These are phyloP conservation scores for Athelia psychrophila DNA, from an alignment of 1,284 basidiomycete species.

Conservation along the genomic window DNA sequence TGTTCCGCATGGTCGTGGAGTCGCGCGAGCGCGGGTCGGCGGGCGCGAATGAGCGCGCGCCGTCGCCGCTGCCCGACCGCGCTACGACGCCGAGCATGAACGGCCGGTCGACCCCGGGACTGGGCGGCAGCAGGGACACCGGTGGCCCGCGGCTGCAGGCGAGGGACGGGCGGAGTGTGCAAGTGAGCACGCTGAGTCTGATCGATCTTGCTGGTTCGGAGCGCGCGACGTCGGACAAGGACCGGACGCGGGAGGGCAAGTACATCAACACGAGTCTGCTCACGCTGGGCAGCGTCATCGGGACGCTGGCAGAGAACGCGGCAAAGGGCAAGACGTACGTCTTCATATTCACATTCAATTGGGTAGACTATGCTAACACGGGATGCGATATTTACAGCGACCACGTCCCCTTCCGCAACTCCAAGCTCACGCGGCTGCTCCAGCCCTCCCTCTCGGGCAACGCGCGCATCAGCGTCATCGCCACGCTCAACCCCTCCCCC, in stretches of 20 bases:
- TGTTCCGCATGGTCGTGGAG: slow-evolving; percentile 88
- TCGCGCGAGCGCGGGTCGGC: slow-evolving; percentile 67
- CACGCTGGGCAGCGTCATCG: slow-evolving; percentile 88
- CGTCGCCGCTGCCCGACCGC: slow-evolving; percentile 24
- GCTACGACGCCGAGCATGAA: slow-evolving; percentile 21
- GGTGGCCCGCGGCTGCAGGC: slow-evolving; percentile 68
- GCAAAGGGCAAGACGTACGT: slow-evolving; percentile 70
- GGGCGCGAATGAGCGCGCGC: slow-evolving; percentile 31
- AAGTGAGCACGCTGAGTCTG: slow-evolving; percentile 55
- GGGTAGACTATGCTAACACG: background rate
- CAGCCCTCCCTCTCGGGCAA: slow-evolving; percentile 95
- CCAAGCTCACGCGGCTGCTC: slow-evolving; percentile 90
- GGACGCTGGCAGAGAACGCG: slow-evolving; percentile 84
- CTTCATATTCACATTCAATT: slow-evolving; percentile 1
- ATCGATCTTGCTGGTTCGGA: slow-evolving; percentile 98
- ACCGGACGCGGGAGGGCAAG: slow-evolving; percentile 87
- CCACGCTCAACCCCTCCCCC: slow-evolving; percentile 87
- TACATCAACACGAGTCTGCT: slow-evolving; percentile 93
- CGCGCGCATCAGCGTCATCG: slow-evolving; percentile 94
- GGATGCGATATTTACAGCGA: slow-evolving; percentile 42
- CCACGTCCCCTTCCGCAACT: slow-evolving; percentile 95
- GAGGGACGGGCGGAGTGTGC: slow-evolving; percentile 70
- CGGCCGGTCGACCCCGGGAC: slow-evolving; percentile 54
- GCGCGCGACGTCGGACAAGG: slow-evolving; percentile 91
- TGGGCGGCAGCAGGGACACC: slow-evolving; percentile 46